Evolutionary conservation across 345 rosid genomes (phyloP), one percentile per base, ranked within the genome.

Genomic region (Lagerstroemia speciosa): DNA sequence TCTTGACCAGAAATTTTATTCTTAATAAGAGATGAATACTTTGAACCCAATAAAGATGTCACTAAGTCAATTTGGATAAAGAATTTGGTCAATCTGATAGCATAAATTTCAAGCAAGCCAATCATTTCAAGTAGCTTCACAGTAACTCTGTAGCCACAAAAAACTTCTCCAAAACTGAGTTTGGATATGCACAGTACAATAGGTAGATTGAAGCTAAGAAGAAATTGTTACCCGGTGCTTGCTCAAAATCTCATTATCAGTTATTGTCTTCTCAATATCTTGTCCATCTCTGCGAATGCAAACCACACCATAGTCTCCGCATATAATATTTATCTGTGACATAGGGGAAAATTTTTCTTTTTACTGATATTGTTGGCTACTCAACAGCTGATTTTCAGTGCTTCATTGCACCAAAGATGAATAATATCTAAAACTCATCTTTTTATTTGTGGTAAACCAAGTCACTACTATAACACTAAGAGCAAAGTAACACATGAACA

Each of bases 281-380:
- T 83, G 92, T 40, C 88, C 95, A 77, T 88, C 96, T 78, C 97
- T 80, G 31, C 86, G 88, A 43, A 94, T 91, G 87, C 96, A 91
- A 55, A 85, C 89, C 74, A 87, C 80, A 19, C 99, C 99, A 73
- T 79, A 89, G 61, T 91, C 90, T 67, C 76, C 69, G 79, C 91
- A 94, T 64, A 94, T 87, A 40, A 71, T 46, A 65, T 73, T 82
- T 24, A 86, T 87, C 97, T 91, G 78, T 27, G 38, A 16, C 34
- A 37, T 33, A 19, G 7, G n/a, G n/a, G n/a, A n/a, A n/a, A n/a
- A n/a, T n/a, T n/a, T n/a, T n/a, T n/a, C n/a, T n/a, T n/a, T n/a
- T n/a, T 24, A 50, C n/a, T 50, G 11, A 26, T 58, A 3, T n/a
- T 30, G 16, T n/a, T 33, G 34, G 27, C 55, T 26, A 10, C 26